A percentile compares a stretch with the other conserved stretches of the same genome.
phyloP scores from a whole-genome alignment of 345 rosid species.

The Eucalyptus erythrocorys region DNA sequence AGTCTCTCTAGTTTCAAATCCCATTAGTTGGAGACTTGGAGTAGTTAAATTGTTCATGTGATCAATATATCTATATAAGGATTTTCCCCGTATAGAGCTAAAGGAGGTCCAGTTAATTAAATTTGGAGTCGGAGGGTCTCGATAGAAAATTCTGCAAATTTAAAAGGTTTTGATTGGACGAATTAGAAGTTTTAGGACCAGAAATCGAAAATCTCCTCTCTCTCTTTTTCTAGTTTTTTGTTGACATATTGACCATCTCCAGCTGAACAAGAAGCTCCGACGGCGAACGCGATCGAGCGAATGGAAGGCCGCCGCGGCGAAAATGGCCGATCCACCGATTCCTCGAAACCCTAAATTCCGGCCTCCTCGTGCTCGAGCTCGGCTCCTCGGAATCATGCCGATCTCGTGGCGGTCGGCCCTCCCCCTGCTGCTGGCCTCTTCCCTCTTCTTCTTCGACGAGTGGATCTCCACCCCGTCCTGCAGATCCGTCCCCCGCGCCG shows the following conservation, averaged over 20 bases:
- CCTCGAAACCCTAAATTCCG: constrained; percentile 5
- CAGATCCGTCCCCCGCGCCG: constrained; percentile 6
- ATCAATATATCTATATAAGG: too few relatives aligned
- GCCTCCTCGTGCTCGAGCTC: neutral
- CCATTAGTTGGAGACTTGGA: neutral
- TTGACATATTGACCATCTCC: neutral
- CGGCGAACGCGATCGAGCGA: neutral
- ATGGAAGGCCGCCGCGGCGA: neutral
- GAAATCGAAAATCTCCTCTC: neutral
- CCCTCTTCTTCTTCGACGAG: constrained; percentile 21
- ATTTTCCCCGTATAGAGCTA: too few relatives aligned
- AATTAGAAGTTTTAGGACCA: neutral
- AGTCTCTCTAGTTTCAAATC: neutral
- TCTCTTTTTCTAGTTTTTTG: neutral
- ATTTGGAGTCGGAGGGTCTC: neutral
- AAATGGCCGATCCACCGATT: neutral
- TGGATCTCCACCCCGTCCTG: constrained; percentile 40
- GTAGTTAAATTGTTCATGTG: neutral
- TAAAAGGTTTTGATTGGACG: neutral
- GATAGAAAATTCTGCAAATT: neutral
- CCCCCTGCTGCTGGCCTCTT: constrained; percentile 12
- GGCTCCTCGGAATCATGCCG: neutral
- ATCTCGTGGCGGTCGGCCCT: constrained; percentile 13
- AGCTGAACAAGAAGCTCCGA: neutral
- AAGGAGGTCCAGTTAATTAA: neutral